A percentile compares a stretch with the other conserved stretches of the same genome.
phyloP scores from a whole-genome alignment of 129 eudicot species.

The Flaveria bidentis region DNA sequence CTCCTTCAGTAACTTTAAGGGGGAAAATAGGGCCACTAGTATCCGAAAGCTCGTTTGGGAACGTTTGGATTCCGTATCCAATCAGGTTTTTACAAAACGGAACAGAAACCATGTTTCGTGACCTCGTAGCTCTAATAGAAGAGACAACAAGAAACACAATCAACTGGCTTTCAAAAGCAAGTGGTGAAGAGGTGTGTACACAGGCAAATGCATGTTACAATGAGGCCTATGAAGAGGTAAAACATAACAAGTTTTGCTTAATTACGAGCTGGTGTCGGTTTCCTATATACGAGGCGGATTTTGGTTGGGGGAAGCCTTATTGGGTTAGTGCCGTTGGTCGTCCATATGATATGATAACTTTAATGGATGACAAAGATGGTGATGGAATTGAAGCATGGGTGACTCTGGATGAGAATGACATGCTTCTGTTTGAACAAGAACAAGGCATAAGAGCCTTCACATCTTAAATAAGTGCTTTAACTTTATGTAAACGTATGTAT shows the following conservation, averaged over 20 bases:
- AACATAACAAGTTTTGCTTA: constrained; percentile 24
- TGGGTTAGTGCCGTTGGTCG: constrained; percentile 20
- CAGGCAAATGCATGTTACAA: constrained; percentile 18
- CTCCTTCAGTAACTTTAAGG: constrained; percentile 32
- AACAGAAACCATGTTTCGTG: background rate
- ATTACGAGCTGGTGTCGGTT: constrained; percentile 39
- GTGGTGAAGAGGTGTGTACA: constrained; percentile 32
- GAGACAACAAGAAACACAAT: constrained; percentile 28
- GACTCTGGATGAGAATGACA: constrained; percentile 32
- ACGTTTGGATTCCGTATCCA: constrained; percentile 28
- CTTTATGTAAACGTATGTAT: background rate
- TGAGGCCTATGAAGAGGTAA: constrained; percentile 27
- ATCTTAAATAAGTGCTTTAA: constrained; percentile 7
- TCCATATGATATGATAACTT: background rate
- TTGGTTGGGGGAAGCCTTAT: constrained; percentile 41
- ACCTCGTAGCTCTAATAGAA: constrained; percentile 27
- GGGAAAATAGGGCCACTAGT: constrained; percentile 22
- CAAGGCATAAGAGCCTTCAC: constrained; percentile 16
- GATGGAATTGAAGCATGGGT: constrained; percentile 40
- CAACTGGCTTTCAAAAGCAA: constrained; percentile 11
- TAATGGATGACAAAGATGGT: constrained; percentile 37
- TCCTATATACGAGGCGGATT: constrained; percentile 31
- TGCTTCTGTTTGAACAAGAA: constrained; percentile 33
- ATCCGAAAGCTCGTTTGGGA: constrained; percentile 34
- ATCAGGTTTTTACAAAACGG: constrained; percentile 13